phyloP scores from a whole-genome alignment of 352 stramenopile species.

The Phytophthora foliorum region DNA sequence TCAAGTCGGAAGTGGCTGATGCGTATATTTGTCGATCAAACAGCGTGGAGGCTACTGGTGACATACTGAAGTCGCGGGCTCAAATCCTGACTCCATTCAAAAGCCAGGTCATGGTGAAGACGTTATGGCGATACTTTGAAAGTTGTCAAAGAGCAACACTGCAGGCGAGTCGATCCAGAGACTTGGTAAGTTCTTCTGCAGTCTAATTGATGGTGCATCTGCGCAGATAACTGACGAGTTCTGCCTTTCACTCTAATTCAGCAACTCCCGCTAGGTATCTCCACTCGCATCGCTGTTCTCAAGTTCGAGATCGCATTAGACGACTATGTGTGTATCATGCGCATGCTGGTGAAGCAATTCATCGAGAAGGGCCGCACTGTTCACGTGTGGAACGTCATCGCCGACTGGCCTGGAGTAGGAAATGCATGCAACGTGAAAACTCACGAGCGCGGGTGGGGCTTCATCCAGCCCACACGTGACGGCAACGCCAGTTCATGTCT shows the following conservation, averaged over 20 bases:
- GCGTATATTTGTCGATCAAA: constrained; percentile 2
- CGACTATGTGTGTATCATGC: constrained; percentile 15
- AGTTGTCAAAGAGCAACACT: neutral
- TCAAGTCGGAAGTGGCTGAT: constrained; percentile 11
- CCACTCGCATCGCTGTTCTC: constrained; percentile 10
- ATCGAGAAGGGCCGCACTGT: constrained; percentile 12
- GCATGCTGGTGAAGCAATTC: constrained; percentile 30
- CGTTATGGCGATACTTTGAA: constrained; percentile 11
- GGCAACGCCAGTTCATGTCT: constrained; percentile 11
- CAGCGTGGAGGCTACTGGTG: neutral
- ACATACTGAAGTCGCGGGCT: constrained; percentile 7
- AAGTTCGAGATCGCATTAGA: constrained; percentile 16
- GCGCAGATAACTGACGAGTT: no score
- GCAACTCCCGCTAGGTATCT: constrained; percentile 8
- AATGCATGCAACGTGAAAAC: constrained; percentile 7
- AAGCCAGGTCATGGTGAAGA: neutral
- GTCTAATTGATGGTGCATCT: neutral
- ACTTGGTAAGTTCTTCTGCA: constrained; percentile 5
- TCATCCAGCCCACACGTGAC: constrained; percentile 1
- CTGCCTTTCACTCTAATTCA: neutral
- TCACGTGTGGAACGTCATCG: constrained; percentile 16
- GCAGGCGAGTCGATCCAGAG: neutral
- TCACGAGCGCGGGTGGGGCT: constrained; percentile 21
- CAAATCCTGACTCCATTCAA: constrained; percentile 13
- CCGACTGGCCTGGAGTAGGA: constrained; percentile 9